phyloP scores from a whole-genome alignment of 75 land plant genomes.

The Cryptomeria japonica region DNA sequence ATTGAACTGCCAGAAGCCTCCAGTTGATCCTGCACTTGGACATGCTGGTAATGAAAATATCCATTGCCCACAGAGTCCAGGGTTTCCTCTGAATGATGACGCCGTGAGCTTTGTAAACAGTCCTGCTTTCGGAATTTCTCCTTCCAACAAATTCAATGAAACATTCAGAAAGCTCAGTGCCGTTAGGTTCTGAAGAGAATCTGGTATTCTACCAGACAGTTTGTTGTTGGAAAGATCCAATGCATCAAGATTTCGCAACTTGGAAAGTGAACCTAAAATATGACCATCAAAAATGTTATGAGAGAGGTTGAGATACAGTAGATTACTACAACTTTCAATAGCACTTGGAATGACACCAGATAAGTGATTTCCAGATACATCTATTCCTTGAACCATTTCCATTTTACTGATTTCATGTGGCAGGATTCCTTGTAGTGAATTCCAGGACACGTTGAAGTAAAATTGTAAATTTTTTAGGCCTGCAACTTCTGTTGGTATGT shows the following conservation, averaged over 20 bases:
- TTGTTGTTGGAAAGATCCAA: too few species aligned
- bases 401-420: slow-evolving; percentile 22
- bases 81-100: slow-evolving; percentile 13
- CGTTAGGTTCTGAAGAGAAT: too few species aligned
- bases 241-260: too few species aligned
- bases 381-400: slow-evolving; percentile 14
- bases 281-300: background rate
- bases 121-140: slow-evolving; percentile 20
- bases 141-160: slow-evolving; percentile 16
- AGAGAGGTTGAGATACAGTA: slow-evolving; percentile 24
- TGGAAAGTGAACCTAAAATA: too few species aligned
- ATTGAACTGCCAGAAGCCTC: too few species aligned
- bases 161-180: slow-evolving; percentile 17
- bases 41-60: background rate
- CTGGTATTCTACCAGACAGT: too few species aligned
- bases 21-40: background rate
- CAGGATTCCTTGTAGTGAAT: slow-evolving; percentile 16
- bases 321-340: slow-evolving; percentile 14
- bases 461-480: slow-evolving; percentile 16
- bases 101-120: slow-evolving; percentile 2
- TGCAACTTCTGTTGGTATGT: slow-evolving; percentile 15
- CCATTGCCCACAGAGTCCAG: slow-evolving; percentile 14
- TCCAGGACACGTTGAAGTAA: slow-evolving; percentile 14
- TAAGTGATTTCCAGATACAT: slow-evolving; percentile 24
- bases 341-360: slow-evolving; percentile 20